Conservation (phyloP, 352 stramenopile genomes). For the Pythium rhizo-oryzae region DNA sequence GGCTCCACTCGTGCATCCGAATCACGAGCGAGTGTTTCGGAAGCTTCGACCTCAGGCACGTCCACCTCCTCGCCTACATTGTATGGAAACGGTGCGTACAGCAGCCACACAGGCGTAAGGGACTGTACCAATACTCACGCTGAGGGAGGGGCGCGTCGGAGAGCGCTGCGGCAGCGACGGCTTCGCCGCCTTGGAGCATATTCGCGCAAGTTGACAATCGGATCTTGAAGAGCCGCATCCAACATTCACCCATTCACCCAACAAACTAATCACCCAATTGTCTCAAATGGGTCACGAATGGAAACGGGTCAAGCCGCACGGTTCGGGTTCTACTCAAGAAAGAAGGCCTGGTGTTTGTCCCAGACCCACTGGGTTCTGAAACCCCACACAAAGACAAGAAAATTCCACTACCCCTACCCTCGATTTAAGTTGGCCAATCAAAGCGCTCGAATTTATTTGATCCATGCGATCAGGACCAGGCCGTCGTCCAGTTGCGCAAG, state of each 20-base stretch:
- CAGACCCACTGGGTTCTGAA: not conserved
- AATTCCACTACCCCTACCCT: slow-evolving; percentile 10
- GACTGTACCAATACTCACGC: too few relatives aligned
- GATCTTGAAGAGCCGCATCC: slow-evolving; percentile 12
- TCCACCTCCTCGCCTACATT: too few relatives aligned
- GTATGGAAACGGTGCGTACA: too few relatives aligned
- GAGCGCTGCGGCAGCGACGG: too few relatives aligned
- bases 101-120: too few relatives aligned
- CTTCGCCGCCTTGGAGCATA: not conserved
- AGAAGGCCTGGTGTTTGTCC: too few relatives aligned
- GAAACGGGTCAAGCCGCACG: not conserved
- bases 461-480: not conserved
- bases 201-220: not conserved
- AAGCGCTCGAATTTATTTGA: slow-evolving; percentile 6
- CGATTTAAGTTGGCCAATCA: slow-evolving; percentile 1
- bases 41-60: too few relatives aligned
- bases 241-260: not conserved
- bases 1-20: too few relatives aligned
- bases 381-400: slow-evolving; percentile 8
- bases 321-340: not conserved
- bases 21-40: too few relatives aligned
- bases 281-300: not conserved
- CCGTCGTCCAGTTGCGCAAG: not conserved
- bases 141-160: too few relatives aligned
- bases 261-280: too few relatives aligned